Conservation (phyloP, 2,329 filamentous ascomycete genomes). For the Zymoseptoria passerinii region DNA sequence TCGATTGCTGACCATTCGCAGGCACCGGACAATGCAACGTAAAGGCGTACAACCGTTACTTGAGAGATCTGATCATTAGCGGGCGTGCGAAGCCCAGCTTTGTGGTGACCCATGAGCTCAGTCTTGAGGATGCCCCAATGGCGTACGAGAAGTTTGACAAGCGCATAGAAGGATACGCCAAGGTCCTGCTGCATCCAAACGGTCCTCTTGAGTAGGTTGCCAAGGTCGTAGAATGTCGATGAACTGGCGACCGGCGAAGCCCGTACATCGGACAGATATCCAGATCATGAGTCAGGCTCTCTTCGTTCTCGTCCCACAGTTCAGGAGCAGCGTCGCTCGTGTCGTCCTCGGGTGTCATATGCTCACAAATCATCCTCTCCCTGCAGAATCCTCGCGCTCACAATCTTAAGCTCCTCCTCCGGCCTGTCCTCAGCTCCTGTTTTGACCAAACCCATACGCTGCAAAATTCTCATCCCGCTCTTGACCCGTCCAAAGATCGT, state of each 20-base stretch:
- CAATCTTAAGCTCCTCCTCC: slow-evolving; percentile 70
- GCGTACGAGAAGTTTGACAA: slow-evolving; percentile 58
- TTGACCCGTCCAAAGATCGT: slow-evolving; percentile 92
- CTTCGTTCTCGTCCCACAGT: background rate
- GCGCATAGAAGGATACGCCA: slow-evolving; percentile 58
- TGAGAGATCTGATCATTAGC: slow-evolving; percentile 57
- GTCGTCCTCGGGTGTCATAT: background rate
- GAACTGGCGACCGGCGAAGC: background rate
- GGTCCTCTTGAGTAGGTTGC: slow-evolving; percentile 30
- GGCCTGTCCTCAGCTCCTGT: slow-evolving; percentile 76
- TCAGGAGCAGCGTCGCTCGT: background rate
- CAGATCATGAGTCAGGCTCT: background rate
- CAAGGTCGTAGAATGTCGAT: background rate
- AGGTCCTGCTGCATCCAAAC: slow-evolving; percentile 60
- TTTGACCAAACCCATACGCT: slow-evolving; percentile 80
- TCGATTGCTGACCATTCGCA: background rate
- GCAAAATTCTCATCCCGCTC: slow-evolving; percentile 71
- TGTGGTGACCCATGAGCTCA: slow-evolving; percentile 57
- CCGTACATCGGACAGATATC: background rate
- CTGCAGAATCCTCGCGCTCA: slow-evolving; percentile 63
- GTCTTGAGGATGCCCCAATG: slow-evolving; percentile 50
- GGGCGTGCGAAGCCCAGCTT: slow-evolving; percentile 59
- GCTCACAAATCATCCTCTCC: slow-evolving; percentile 48
- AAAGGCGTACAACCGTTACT: slow-evolving; percentile 58
- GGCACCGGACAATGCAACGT: slow-evolving; percentile 58